Percentiles rank a stretch among this genome's conserved stretches.
Evolutionary conservation across 2,329 filamentous ascomycete genomes (phyloP).

Genomic region (Phaeoacremonium minimum): DNA sequence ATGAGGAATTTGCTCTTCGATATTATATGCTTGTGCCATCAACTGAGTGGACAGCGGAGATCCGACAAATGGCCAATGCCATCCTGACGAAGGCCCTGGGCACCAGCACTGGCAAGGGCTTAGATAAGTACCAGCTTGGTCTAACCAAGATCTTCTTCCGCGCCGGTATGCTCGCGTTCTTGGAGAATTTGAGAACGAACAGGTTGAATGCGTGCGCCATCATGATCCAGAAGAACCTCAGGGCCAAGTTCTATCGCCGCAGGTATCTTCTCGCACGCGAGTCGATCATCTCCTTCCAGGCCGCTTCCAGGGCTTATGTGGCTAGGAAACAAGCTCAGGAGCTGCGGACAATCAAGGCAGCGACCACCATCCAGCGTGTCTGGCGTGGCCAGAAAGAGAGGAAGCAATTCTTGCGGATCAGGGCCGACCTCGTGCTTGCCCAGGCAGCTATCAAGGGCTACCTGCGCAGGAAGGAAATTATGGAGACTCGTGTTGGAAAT

Average conservation of each 20-base stretch:
- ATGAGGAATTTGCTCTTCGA: slow-evolving; percentile 93
- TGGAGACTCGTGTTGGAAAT: slow-evolving; percentile 91
- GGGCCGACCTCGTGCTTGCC: slow-evolving; percentile 80
- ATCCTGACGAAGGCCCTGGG: slow-evolving; percentile 88
- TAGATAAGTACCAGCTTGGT: slow-evolving; percentile 96
- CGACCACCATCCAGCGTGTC: slow-evolving; percentile 89
- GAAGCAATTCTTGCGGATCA: slow-evolving; percentile 72
- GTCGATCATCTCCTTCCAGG: slow-evolving; percentile 76
- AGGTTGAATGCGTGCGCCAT: slow-evolving; percentile 90
- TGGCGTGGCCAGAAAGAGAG: slow-evolving; percentile 92
- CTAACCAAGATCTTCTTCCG: slow-evolving; percentile 99
- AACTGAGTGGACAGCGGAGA: slow-evolving; percentile 85
- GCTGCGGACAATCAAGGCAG: slow-evolving; percentile 76
- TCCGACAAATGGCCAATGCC: slow-evolving; percentile 87
- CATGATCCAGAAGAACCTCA: slow-evolving; percentile 98
- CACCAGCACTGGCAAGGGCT: slow-evolving; percentile 65
- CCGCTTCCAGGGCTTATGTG: slow-evolving; percentile 70
- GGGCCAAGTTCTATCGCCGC: slow-evolving; percentile 89
- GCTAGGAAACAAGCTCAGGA: slow-evolving; percentile 77
- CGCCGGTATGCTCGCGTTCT: slow-evolving; percentile 95
- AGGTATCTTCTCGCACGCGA: slow-evolving; percentile 84
- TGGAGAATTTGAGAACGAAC: slow-evolving; percentile 88
- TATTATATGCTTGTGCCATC: slow-evolving; percentile 99
- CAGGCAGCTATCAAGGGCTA: slow-evolving; percentile 91
- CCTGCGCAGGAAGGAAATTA: slow-evolving; percentile 82